Evolutionary conservation across 2,329 filamentous ascomycete species (phyloP), one percentile per base, ranked within the genome.

Genomic region (Fonsecaea monophora): DNA sequence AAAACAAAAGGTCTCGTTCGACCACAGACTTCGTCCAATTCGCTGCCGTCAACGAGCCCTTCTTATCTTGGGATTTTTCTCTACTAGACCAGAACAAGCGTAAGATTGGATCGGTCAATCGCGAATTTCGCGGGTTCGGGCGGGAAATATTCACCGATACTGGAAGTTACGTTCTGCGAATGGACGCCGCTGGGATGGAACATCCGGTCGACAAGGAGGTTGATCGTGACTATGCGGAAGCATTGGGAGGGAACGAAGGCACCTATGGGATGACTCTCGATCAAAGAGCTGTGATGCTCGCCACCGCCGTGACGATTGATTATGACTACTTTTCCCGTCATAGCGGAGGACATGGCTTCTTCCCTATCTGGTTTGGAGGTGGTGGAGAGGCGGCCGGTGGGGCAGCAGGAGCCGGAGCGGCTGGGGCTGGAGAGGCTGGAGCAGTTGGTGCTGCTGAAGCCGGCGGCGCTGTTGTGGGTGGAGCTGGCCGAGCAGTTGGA

Each of bases 301-400:
- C 87, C 9, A 88, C 87, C 0, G 87, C 87, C 6, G 87, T 89
- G 12, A 86, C 82, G 64, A 83, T 89, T 55, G 87, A 90, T 72
- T 89, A 89, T 67, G 87, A 90, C 74, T 90, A 89, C 76, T 90
- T 90, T 77, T 89, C 86, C 65, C 81, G 86, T 1, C 85, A 89
- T 68, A 87, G 84, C 61, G 75, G 79, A 18, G 74, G 78, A 2
- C 81, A 81, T 9, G 77, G 82, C 15, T 81, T 83, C 45, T 81
- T 88, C 74, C 86, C 86, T 0, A 73, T 87, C 58, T 84, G 82
- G 77, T 78, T 85, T 66, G 59, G 42, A 54, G 80, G 76, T 10
- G 80, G 76, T 60, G 79, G 75, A 18, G 77, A 74, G 38, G 78
- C 74, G 25, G 76, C 70, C 6, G 76, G 73, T 8, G 78, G 72